Evolutionary conservation across 2,329 filamentous ascomycete species (phyloP).

Genomic region (Botrytis fabae): DNA sequence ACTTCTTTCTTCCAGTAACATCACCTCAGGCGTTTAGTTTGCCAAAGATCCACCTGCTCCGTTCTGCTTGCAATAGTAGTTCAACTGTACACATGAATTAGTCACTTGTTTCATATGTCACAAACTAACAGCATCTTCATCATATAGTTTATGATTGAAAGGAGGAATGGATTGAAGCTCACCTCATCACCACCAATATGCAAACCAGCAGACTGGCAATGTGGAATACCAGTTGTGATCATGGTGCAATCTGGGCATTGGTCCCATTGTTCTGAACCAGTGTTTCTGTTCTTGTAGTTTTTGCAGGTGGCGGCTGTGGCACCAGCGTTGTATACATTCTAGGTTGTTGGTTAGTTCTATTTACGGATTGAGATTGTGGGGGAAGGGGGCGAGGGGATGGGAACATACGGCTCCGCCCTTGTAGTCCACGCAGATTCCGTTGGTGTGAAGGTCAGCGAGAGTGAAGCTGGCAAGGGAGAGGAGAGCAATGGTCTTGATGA

Average conservation of each 20-base stretch:
- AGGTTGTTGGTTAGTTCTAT: neutral
- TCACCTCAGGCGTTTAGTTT: neutral
- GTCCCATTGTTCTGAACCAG: conserved; percentile 3
- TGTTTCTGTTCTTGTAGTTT: conserved; percentile 7
- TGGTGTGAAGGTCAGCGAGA: conserved; percentile 9
- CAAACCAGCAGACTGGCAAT: neutral
- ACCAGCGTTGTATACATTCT: conserved; percentile 5
- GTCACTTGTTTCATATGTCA: neutral
- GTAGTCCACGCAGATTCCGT: neutral
- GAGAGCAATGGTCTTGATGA: conserved; percentile 13
- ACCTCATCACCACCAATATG: conserved; percentile 22
- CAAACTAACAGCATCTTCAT: neutral
- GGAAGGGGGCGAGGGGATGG: neutral
- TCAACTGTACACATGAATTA: neutral
- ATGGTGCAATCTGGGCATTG: conserved; percentile 10
- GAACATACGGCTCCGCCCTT: neutral
- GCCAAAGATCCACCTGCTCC: neutral
- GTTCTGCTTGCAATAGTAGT: conserved; percentile 6
- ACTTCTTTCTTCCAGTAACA: neutral
- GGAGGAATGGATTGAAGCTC: neutral
- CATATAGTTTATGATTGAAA: neutral
- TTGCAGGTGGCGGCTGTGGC: neutral
- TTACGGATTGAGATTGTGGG: neutral
- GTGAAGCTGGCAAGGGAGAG: conserved; percentile 17
- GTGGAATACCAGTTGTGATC: neutral